Percentiles rank a stretch among this genome's conserved stretches.
phyloP scores from a whole-genome alignment of 169 alveolate genomes.

The Cryptosporidium felis region DNA sequence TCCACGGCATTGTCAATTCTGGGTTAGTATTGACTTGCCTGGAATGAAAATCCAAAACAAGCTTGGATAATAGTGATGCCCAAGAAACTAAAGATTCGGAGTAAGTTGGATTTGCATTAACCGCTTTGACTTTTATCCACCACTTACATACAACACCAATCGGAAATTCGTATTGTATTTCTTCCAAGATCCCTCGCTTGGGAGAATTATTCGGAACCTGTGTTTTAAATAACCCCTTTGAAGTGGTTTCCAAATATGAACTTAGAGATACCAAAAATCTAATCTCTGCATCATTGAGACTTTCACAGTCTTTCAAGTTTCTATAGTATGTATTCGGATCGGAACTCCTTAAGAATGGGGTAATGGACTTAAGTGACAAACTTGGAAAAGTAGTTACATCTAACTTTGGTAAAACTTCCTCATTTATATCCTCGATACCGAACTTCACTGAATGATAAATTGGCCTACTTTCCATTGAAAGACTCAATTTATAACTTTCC shows the following conservation, averaged over 20 bases:
- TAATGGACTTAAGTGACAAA: slow-evolving; percentile 46
- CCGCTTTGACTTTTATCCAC: slow-evolving; percentile 15
- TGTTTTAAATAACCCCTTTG: slow-evolving; percentile 9
- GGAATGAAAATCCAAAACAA: not conserved
- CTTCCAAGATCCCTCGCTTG: slow-evolving; percentile 29
- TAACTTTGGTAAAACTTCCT: not conserved
- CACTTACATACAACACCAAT: slow-evolving; percentile 29
- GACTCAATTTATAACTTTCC: slow-evolving; percentile 5
- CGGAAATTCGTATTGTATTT: slow-evolving; percentile 44
- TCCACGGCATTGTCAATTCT: slow-evolving; percentile 32
- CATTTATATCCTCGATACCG: not conserved
- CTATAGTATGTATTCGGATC: slow-evolving; percentile 31
- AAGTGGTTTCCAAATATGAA: slow-evolving; percentile 35
- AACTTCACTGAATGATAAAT: not conserved
- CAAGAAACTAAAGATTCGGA: slow-evolving; percentile 1
- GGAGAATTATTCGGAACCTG: slow-evolving; percentile 2
- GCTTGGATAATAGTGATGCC: slow-evolving; percentile 31
- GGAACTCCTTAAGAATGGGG: slow-evolving; percentile 8
- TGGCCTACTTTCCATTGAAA: slow-evolving; percentile 56
- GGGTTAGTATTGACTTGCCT: slow-evolving; percentile 13
- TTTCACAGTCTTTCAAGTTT: not conserved
- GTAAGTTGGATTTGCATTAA: slow-evolving; percentile 8
- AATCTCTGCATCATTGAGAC: slow-evolving; percentile 14
- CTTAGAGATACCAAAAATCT: slow-evolving; percentile 38
- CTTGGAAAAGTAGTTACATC: slow-evolving; percentile 17